These are phyloP conservation scores for Picea engelmannii DNA, from an alignment of 83 land plant genomes.

Conservation along the genomic window DNA sequence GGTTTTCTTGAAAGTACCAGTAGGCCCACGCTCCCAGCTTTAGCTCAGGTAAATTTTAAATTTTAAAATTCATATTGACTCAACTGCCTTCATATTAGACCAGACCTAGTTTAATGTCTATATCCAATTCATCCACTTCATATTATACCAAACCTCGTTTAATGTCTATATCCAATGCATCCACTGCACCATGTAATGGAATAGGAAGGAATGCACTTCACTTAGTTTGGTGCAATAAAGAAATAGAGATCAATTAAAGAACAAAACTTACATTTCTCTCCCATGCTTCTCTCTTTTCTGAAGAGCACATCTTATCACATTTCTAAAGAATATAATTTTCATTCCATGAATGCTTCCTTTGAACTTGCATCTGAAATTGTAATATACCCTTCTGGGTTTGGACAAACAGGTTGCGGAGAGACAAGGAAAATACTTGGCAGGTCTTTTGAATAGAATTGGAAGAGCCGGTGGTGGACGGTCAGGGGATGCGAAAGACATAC, in stretches of 20 bases:
- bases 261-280: neutral
- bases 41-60: conserved; percentile 44
- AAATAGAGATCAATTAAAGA: neutral
- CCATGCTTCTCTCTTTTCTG: neutral
- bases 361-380: neutral
- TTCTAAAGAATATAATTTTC: too few relatives aligned
- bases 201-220: too few relatives aligned
- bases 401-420: conserved; percentile 70
- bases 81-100: neutral
- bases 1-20: conserved; percentile 53
- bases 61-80: neutral
- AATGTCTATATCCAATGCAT: too few relatives aligned
- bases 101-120: too few relatives aligned
- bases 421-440: conserved; percentile 65
- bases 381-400: neutral
- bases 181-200: too few relatives aligned
- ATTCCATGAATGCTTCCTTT: too few relatives aligned
- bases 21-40: conserved; percentile 41
- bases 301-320: neutral
- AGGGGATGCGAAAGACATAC: conserved; percentile 24
- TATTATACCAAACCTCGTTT: too few relatives aligned
- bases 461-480: conserved; percentile 59
- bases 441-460: conserved; percentile 42
- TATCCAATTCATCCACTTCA: too few relatives aligned
- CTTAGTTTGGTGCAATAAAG: too few relatives aligned